These are phyloP conservation scores for Isabelozyma gotoi DNA, from an alignment of 805 yeast genomes.

Conservation along the genomic window DNA sequence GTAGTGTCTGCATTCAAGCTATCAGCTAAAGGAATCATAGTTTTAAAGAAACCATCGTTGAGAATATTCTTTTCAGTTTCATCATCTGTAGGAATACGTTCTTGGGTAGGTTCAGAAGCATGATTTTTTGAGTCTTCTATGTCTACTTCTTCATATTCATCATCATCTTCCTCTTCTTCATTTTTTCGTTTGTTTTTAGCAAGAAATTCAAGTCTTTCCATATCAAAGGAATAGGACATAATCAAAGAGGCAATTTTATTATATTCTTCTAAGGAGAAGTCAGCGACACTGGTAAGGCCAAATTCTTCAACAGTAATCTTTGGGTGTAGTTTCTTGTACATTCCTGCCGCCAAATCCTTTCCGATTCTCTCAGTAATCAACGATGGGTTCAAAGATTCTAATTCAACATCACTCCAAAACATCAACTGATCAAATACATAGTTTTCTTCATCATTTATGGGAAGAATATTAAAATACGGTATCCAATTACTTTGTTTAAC, in stretches of 20 bases:
- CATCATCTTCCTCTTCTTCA: slow-evolving; percentile 23
- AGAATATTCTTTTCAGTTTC: slow-evolving; percentile 8
- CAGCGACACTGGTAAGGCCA: slow-evolving; percentile 28
- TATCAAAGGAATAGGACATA: slow-evolving; percentile 90
- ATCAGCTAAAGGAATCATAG: slow-evolving; percentile 94
- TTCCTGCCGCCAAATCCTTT: slow-evolving; percentile 57
- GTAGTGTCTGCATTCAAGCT: slow-evolving; percentile 83
- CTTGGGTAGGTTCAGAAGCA: background rate
- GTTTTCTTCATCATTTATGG: slow-evolving; percentile 35
- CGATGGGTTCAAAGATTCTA: slow-evolving; percentile 63
- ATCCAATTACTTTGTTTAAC: slow-evolving; percentile 58
- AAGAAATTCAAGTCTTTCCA: slow-evolving; percentile 42
- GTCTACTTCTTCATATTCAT: slow-evolving; percentile 18
- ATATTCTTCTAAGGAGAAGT: slow-evolving; percentile 55
- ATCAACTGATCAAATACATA: slow-evolving; percentile 62
- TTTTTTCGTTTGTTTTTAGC: slow-evolving; percentile 21
- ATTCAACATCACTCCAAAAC: slow-evolving; percentile 74
- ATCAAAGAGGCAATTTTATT: slow-evolving; percentile 75
- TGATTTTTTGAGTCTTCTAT: slow-evolving; percentile 16
- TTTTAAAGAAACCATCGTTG: slow-evolving; percentile 51
- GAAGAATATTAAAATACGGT: slow-evolving; percentile 71
- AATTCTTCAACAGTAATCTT: slow-evolving; percentile 25
- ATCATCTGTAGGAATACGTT: slow-evolving; percentile 2
- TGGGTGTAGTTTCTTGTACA: slow-evolving; percentile 51
- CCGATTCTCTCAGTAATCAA: slow-evolving; percentile 72